Conservation (phyloP, 495 filamentous ascomycete genomes). For the Niebla homalea region DNA sequence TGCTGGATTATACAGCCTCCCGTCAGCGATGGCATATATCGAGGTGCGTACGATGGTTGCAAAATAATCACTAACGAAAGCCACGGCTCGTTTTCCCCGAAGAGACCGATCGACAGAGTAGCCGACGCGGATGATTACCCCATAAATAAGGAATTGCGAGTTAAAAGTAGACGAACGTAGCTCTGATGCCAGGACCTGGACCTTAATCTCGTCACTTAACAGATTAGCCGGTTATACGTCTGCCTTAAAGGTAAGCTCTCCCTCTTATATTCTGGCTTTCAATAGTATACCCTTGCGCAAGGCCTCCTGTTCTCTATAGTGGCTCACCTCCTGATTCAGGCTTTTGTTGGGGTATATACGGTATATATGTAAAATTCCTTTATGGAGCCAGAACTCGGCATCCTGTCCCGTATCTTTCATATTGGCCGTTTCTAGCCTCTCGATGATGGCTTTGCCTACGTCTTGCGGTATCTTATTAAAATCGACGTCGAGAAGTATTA, state of each 20-base stretch:
- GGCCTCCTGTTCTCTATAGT: slow-evolving; percentile 1
- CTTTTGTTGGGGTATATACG: slow-evolving; percentile 8
- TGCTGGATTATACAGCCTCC: background rate
- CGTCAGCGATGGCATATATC: background rate
- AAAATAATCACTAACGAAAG: background rate
- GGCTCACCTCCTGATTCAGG: background rate
- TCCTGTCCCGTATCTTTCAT: slow-evolving; percentile 15
- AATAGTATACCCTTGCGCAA: slow-evolving; percentile 5
- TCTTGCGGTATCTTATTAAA: slow-evolving; percentile 1
- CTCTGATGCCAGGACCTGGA: slow-evolving; percentile 11
- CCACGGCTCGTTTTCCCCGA: background rate
- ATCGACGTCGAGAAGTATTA: slow-evolving; percentile 11
- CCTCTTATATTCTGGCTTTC: slow-evolving; percentile 2
- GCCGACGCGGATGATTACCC: slow-evolving; percentile 5
- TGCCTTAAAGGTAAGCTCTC: slow-evolving; percentile 12
- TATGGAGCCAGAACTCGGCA: slow-evolving; percentile 19
- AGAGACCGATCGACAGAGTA: slow-evolving; percentile 1
- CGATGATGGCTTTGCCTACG: slow-evolving; percentile 5
- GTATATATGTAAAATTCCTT: slow-evolving; percentile 8
- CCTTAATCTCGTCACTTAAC: slow-evolving; percentile 7
- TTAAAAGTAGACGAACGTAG: slow-evolving; percentile 8
- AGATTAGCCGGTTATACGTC: background rate
- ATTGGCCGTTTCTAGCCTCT: slow-evolving; percentile 3
- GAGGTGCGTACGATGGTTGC: background rate
- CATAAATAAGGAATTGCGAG: slow-evolving; percentile 7